Evolutionary conservation across 306 rosid genomes (phyloP), one percentile per base, ranked within the genome.

Genomic region (Psophocarpus tetragonolobus): DNA sequence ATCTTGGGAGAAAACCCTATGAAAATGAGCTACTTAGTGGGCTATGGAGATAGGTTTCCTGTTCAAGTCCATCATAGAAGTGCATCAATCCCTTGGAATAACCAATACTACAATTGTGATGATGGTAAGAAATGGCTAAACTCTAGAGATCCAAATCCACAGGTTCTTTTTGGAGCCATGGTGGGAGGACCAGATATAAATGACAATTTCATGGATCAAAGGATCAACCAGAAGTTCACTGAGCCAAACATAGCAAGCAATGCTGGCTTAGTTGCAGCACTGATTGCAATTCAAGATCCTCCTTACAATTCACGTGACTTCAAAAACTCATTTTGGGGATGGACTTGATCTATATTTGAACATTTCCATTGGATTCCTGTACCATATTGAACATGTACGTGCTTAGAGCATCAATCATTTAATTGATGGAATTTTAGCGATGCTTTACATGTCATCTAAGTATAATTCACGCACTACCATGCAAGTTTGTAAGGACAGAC

Each of bases 211-310:
- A 15, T 45, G 6, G 97, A 91, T 21, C 88, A 86, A 63, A 89
- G 98, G 84, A 84, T 47, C 26, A 83, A 85, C 36, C 70, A 82
- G 76, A n/a, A 58, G 86, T 89, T 91, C 84, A 91, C 91, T 0
- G 90, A 94, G 63, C 96, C 97, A 24, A 90, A 71, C 48, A 84
- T 94, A 74, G 86, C 92, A 75, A 87, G 94, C 90, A 94, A 87
- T 89, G 96, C 93, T 29, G 96, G 97, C 51, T 89, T 94, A 79
- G 90, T 88, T 78, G 93, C 97, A 33, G 98, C 96, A 20, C 89
- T 92, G 14, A 68, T 92, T 60, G 91, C 98, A 58, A 87, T 88
- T 76, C 94, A 87, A 74, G 85, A 84, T 58, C 85, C 86, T 87
- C 87, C 90, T 30, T 48, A 30, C 4, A 48, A 62, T 60, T 71